Base-by-base conservation (phyloP, 108 stramenopile species). In the Cylindrotheca closterium region DNA sequence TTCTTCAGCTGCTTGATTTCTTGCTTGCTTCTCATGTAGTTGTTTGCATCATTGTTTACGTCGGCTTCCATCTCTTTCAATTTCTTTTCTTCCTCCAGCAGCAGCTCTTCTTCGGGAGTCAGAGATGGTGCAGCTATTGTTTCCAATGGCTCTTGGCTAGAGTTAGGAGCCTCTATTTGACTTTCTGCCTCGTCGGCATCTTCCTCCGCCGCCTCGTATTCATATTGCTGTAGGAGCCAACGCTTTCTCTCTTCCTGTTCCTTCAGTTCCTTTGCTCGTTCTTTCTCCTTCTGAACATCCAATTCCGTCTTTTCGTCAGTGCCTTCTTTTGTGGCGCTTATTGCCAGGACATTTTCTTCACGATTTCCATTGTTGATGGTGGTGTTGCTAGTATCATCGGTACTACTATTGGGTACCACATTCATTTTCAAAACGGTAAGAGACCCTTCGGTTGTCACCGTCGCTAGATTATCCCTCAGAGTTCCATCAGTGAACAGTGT, bases 1-100 rank as follows among this genome's bases (percentile, higher is more conserved):
- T 60, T 73, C 33, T 80, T 60, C 55, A 90, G 55, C 22, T 78
- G 57, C 54, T 85, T 80, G 32, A 82, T 81, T 58, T 91, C 89
- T 8, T 76, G 61, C 45, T 88, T 87, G 42, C 79, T 84, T 26
- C 84, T 49, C 85, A 90, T 88, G 53, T 90, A 93, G 65, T 82
- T 84, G 50, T 81, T 75, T 0, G 87, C 87, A 51, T 90, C 88
- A 55, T 88, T 79, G 47, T 69, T 69, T 0, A 88, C 30, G 47
- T 85, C 80, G 0, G 63, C 67, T 54, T 80, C 80, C n/a, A 79
- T 30, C 32, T 67, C 73, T 28, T 70, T 46, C 2, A 86, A 61
- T 51, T 85, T 51, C 50, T 24, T 18, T 68, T 71, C 49, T 42
- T 62, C 33, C 57, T 68, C 17, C 22, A 59, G n/a, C 1, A 82